Evolutionary conservation across 192 early-diverging fungal species (phyloP), one percentile per base, ranked within the genome.

Genomic region (Borealophlyctis nickersoniae): DNA sequence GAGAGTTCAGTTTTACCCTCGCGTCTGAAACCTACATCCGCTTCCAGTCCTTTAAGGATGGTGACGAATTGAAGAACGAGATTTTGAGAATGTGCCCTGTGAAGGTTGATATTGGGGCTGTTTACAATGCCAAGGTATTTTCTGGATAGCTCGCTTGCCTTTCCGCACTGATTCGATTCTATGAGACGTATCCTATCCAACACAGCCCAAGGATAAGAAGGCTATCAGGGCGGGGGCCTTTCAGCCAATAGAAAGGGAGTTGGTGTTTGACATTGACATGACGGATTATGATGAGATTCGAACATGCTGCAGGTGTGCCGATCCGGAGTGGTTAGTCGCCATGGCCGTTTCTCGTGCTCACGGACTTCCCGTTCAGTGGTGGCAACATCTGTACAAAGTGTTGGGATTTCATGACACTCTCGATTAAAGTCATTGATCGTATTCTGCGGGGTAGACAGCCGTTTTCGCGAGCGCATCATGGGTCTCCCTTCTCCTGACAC

Each of bases 181-280:
- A n/a, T n/a, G n/a, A 4, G 31, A 29, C 23, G 28, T 30, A 0
- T 49, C 49, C 22, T 67, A 22, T 35, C 49, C 22, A 24, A 34
- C 16, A 0, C 65, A 89, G 81, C 96, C 96, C 19, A 90, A 86
- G 64, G 86, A 97, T 48, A 91, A 88, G 54, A 93, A 91, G 66
- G 80, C 82, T 23, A 72, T 94, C 19, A 69, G 73, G 34, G 80
- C 89, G 1, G 80, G 82, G 3, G 87, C 84, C 5, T 93, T 96
- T 65, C 70, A 78, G 11, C 90, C 96, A 0, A 71, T 87, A 9
- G 78, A 91, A 55, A 89, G 93, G 61, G 96, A 98, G 69, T 76
- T 98, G 36, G 91, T 98, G 30, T 94, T 98, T 82, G 96, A 98
- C 88, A 95, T 98, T 62, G 96, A 98, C 81, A 93, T 98, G 93